These are phyloP conservation scores for Plantago coronopus DNA, from an alignment of 305 asterid genomes.

Conservation along the genomic window DNA sequence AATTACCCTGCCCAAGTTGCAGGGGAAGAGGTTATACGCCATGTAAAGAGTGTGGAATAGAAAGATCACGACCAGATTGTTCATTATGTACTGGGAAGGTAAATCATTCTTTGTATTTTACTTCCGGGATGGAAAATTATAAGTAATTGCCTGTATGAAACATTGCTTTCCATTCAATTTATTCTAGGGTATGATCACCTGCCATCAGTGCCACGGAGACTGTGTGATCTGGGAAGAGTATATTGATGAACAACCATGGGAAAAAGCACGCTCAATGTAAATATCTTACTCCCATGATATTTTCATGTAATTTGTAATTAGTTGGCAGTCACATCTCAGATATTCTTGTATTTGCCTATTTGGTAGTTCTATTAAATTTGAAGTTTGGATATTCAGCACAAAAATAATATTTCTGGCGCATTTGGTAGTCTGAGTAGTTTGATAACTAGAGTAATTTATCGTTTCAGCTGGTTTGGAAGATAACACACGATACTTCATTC, in stretches of 20 bases:
- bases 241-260: constrained; percentile 93
- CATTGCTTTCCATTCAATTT: background rate
- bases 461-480: too few relatives aligned
- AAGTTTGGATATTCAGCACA: too few relatives aligned
- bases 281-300: constrained; percentile 3
- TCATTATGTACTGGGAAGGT: constrained; percentile 78
- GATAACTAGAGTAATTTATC: too few relatives aligned
- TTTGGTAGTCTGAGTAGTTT: too few relatives aligned
- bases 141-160: background rate
- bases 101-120: background rate
- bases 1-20: constrained; percentile 88
- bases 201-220: constrained; percentile 82
- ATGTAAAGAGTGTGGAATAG: constrained; percentile 78
- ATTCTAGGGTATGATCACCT: constrained; percentile 61
- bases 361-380: background rate
- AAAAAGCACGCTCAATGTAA: constrained; percentile 84
- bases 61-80: constrained; percentile 77
- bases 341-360: background rate
- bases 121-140: background rate
- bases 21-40: constrained; percentile 94
- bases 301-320: too few relatives aligned
- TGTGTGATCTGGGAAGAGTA: constrained; percentile 98
- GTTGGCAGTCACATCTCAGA: background rate
- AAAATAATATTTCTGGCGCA: too few relatives aligned
- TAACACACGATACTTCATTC: background rate